Evolutionary conservation across 2,329 filamentous ascomycete genomes (phyloP).

Genomic region (Trichoderma sp.): DNA sequence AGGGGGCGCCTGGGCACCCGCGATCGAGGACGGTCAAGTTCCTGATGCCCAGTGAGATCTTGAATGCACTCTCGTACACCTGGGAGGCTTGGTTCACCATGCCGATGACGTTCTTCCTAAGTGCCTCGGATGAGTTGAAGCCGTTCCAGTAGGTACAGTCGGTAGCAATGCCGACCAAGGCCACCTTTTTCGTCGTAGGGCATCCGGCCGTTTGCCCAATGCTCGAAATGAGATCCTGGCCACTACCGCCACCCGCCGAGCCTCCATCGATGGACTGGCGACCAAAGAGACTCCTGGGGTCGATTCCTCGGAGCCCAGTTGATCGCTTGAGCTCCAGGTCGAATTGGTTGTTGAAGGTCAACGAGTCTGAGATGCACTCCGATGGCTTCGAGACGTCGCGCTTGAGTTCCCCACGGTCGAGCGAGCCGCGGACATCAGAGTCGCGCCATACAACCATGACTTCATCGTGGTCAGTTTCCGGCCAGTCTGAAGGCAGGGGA

Average conservation of each 20-base stretch:
- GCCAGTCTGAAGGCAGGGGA: constrained; percentile 59
- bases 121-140: constrained; percentile 65
- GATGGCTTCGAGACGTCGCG: constrained; percentile 51
- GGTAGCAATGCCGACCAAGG: constrained; percentile 86
- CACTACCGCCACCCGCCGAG: constrained; percentile 72
- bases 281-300: constrained; percentile 69
- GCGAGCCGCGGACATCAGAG: constrained; percentile 68
- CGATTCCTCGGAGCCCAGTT: constrained; percentile 60
- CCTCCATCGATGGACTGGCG: constrained; percentile 70
- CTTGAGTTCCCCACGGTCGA: constrained; percentile 63
- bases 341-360: constrained; percentile 76
- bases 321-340: constrained; percentile 63
- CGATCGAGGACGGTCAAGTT: constrained; percentile 78
- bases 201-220: constrained; percentile 87
- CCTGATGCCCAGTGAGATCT: constrained; percentile 87
- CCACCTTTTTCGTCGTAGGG: constrained; percentile 86
- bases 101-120: constrained; percentile 74
- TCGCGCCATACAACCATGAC: constrained; percentile 92
- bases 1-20: constrained; percentile 71
- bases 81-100: constrained; percentile 85
- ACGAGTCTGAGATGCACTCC: constrained; percentile 72
- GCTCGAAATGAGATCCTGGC: constrained; percentile 71
- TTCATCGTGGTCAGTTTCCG: constrained; percentile 58
- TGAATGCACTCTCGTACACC: constrained; percentile 88
- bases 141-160: constrained; percentile 83